Evolutionary conservation across 2,329 filamentous ascomycete species (phyloP), one percentile per base, ranked within the genome.

Genomic region (Claviceps sorghi): DNA sequence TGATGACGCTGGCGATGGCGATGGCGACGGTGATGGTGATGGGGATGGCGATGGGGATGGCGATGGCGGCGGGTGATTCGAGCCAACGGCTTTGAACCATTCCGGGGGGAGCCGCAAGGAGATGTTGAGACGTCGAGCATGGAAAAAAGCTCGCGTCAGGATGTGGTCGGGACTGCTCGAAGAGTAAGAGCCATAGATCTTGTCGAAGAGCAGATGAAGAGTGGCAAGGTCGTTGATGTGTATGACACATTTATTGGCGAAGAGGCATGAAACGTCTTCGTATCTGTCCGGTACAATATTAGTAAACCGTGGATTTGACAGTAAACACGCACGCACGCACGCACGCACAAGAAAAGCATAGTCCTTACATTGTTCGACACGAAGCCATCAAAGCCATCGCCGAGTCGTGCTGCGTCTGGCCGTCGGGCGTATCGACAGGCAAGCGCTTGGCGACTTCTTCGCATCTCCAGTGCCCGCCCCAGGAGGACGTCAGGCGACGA

Each of bases 401-500:
- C 4, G 53, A 29, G 11, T 53, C 49, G 30, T 47, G 45, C 17
- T 36, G 22, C 8, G 40, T 19, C 8, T n/a, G 43, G 32, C 21
- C n/a, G 30, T 42, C 22, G 6, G 48, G n/a, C 30, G 11, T 13
- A 17, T 52, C 34, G 9, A 15, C 11, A 41, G 41, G 30, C 34
- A 51, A 41, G 32, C 47, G 34, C 47, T 52, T 44, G 34, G 53
- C 50, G 26, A 52, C 50, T 43, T 55, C 53, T 38, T 55, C 53
- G 41, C 53, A 55, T 50, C 53, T 44, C 53, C 53, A 55, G 40
- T 55, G 53, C 5, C 11, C 29, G 21, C 51, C 51, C 53, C 53
- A 55, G 8, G 53, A 15, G 1, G 53, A 55, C n/a, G 10, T 6
- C 13, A 55, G 45, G 15, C 53, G 51, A 43, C 53, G 53, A 42